phyloP scores from a whole-genome alignment of 164 flowering plant species.

The Cinnamomum micranthum region DNA sequence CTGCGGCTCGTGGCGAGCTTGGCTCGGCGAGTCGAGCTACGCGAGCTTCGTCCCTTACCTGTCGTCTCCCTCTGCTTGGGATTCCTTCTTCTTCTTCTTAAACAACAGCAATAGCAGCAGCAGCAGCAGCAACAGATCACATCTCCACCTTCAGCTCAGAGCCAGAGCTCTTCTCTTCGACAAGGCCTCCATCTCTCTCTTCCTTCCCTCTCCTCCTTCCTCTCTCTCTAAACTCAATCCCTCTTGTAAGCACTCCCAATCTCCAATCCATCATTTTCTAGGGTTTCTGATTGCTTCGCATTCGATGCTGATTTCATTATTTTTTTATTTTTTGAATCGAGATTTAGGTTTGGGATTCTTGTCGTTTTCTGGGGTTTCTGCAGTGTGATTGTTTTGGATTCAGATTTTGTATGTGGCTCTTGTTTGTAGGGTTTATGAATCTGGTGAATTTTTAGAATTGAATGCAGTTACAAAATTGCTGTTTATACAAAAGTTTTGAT shows the following conservation, averaged over 20 bases:
- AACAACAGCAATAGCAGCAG: conserved; percentile 18
- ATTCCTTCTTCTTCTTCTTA: conserved; percentile 47
- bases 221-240: conserved; percentile 65
- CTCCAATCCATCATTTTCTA: neutral
- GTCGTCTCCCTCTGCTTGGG: conserved; percentile 69
- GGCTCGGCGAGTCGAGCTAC: conserved; percentile 89
- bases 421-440: neutral
- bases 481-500: too few relatives aligned
- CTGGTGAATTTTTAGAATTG: neutral
- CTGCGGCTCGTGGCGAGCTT: conserved; percentile 77
- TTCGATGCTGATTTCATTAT: too few relatives aligned
- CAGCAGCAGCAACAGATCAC: conserved; percentile 51
- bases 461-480: neutral
- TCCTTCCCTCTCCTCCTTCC: conserved; percentile 33
- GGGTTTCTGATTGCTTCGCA: neutral
- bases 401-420: neutral
- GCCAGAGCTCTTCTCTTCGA: conserved; percentile 91
- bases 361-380: neutral
- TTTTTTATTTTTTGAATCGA: too few relatives aligned
- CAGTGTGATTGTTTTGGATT: neutral
- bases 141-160: conserved; percentile 76
- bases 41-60: conserved; percentile 44
- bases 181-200: conserved; percentile 75
- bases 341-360: neutral
- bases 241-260: conserved; percentile 35